These are phyloP conservation scores for Dichotomocladium elegans DNA, from an alignment of 371 early-diverging fungal genomes.

Conservation along the genomic window DNA sequence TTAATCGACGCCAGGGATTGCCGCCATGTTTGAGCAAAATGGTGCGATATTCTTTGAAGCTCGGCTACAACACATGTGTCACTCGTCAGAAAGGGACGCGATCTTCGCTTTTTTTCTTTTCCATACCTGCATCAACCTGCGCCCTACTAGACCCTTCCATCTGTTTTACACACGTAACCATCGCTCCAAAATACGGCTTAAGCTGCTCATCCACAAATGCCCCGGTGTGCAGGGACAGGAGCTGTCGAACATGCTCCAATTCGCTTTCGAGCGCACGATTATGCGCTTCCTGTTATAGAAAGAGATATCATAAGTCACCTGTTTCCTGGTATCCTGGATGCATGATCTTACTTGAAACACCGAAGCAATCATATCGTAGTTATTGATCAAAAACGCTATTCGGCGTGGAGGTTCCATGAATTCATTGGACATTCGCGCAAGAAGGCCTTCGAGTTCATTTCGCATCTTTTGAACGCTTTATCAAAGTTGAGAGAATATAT, in stretches of 20 bases:
- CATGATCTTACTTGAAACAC: constrained; percentile 63
- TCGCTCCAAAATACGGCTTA: constrained; percentile 69
- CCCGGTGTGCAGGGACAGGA: constrained; percentile 63
- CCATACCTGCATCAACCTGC: constrained; percentile 8
- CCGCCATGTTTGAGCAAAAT: constrained; percentile 83
- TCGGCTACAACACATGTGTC: too few relatives aligned
- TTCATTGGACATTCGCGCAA: constrained; percentile 68
- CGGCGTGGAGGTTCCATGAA: constrained; percentile 62
- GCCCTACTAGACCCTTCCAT: constrained; percentile 51
- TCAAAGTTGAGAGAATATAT: not conserved
- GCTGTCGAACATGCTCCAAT: constrained; percentile 65
- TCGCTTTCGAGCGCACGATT: constrained; percentile 67
- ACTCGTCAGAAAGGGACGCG: too few relatives aligned
- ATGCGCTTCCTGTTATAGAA: constrained; percentile 69
- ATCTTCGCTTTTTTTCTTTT: too few relatives aligned
- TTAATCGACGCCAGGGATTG: constrained; percentile 71
- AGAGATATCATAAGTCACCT: too few relatives aligned
- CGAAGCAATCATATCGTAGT: constrained; percentile 79
- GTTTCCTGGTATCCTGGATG: too few relatives aligned
- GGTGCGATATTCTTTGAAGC: constrained; percentile 62
- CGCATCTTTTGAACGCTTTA: constrained; percentile 69
- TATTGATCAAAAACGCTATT: constrained; percentile 86
- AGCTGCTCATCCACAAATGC: constrained; percentile 88
- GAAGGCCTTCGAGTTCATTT: constrained; percentile 72
- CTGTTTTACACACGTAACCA: constrained; percentile 73